Evolutionary conservation across 345 rosid species (phyloP).

Genomic region (Microcos paniculata): DNA sequence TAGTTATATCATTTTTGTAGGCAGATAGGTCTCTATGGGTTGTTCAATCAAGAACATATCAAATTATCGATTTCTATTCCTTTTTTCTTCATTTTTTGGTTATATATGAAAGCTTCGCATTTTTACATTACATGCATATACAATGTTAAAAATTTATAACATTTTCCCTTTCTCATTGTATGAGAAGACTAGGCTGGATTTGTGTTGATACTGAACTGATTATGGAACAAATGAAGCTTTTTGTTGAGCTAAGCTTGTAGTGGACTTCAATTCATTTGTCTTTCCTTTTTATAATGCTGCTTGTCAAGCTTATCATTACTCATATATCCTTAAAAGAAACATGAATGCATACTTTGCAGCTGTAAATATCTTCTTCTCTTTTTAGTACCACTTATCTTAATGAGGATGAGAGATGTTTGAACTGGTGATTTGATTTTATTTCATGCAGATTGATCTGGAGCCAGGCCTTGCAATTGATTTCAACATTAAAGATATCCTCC

Average conservation of each 20-base stretch:
- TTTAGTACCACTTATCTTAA: slow-evolving; percentile 14
- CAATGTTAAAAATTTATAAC: neutral
- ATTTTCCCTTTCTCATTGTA: neutral
- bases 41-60: neutral
- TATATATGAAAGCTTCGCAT: neutral
- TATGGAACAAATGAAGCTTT: slow-evolving; percentile 3
- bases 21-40: neutral
- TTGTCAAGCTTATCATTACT: neutral
- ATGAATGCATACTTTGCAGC: neutral
- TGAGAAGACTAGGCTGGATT: slow-evolving; percentile 4
- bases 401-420: slow-evolving; percentile 1
- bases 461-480: slow-evolving; percentile 86
- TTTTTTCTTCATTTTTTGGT: neutral
- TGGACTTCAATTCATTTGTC: neutral
- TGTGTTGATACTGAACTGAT: neutral
- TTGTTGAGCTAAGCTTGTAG: neutral
- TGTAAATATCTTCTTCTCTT: slow-evolving; percentile 2
- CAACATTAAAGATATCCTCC: slow-evolving; percentile 85
- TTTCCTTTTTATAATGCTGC: slow-evolving; percentile 7
- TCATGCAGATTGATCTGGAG: slow-evolving; percentile 71
- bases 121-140: neutral
- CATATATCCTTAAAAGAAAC: neutral
- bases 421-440: slow-evolving; percentile 22
- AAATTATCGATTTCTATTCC: neutral
- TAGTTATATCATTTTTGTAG: neutral